Evolutionary conservation across 2,329 filamentous ascomycete species (phyloP).

Genomic region (Cladophialophora chaetospira): DNA sequence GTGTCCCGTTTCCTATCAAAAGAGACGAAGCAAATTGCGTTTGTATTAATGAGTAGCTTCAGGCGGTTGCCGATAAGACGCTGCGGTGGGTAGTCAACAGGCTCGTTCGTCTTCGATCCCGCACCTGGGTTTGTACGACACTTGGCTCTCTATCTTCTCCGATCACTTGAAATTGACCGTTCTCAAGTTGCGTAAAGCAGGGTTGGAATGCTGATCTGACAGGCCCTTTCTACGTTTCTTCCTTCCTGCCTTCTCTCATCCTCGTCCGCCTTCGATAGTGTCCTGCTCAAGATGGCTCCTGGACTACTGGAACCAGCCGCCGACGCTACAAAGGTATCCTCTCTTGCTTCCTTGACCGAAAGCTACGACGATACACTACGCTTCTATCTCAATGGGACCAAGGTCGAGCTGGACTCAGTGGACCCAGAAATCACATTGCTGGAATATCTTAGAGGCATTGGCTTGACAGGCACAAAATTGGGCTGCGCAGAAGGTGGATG

Average conservation of each 20-base stretch:
- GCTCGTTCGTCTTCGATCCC: background rate
- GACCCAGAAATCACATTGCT: conserved; percentile 91
- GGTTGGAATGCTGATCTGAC: conserved; percentile 21
- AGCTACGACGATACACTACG: conserved; percentile 82
- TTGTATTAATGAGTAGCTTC: conserved; percentile 20
- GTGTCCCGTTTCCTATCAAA: conserved; percentile 15
- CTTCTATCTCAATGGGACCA: conserved; percentile 95
- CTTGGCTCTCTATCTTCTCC: background rate
- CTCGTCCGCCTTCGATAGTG: background rate
- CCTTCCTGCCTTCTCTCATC: background rate
- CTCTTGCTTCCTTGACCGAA: conserved; percentile 67
- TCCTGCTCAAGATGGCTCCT: conserved; percentile 55
- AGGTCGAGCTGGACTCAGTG: conserved; percentile 78
- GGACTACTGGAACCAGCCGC: conserved; percentile 54
- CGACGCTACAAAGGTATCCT: conserved; percentile 45
- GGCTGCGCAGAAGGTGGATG: conserved; percentile 96
- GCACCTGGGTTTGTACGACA: background rate
- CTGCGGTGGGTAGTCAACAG: background rate
- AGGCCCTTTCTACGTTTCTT: conserved; percentile 6
- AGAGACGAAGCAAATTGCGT: conserved; percentile 13
- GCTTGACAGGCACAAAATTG: conserved; percentile 92
- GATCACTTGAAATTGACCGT: background rate
- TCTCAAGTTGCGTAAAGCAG: background rate
- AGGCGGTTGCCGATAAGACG: conserved; percentile 19
- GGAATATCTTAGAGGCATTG: conserved; percentile 90